These are phyloP conservation scores for Xylaria sp. DNA, from an alignment of 2,329 filamentous ascomycete genomes.

Conservation along the genomic window DNA sequence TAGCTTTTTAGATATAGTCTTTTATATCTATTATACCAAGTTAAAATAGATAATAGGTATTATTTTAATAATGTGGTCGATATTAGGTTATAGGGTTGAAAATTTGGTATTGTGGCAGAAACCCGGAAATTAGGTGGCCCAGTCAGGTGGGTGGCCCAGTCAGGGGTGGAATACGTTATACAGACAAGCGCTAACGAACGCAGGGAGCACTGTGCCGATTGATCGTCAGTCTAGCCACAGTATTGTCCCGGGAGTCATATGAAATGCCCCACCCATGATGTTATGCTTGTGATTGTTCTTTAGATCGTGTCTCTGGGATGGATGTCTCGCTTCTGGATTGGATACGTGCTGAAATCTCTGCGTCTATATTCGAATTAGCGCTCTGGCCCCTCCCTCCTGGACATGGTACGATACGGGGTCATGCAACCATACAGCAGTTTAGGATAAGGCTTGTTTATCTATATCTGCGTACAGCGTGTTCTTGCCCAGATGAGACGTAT, in stretches of 20 bases:
- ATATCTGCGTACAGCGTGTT: neutral
- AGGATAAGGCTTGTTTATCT: constrained; percentile 5
- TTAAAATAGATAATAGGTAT: too few species aligned
- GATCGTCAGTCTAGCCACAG: neutral
- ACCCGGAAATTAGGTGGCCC: too few species aligned
- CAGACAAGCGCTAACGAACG: neutral
- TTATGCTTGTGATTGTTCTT: constrained; percentile 13
- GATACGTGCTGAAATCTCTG: constrained; percentile 25
- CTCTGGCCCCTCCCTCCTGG: constrained; percentile 8
- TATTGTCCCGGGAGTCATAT: neutral
- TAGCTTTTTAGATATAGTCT: too few species aligned
- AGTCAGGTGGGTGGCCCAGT: too few species aligned
- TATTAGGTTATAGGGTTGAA: too few species aligned
- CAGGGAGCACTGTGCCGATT: neutral
- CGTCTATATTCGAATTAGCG: constrained; percentile 27
- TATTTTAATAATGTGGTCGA: too few species aligned
- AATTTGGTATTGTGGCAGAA: too few species aligned
- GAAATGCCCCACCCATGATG: constrained; percentile 17
- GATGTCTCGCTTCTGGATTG: constrained; percentile 8
- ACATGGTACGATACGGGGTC: constrained; percentile 2
- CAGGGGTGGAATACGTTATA: too few species aligned
- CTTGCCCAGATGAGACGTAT: neutral
- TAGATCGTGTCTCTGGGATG: constrained; percentile 6
- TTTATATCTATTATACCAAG: too few species aligned
- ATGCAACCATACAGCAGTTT: neutral